phyloP scores from a whole-genome alignment of 768 basidiomycete species.

The Daedaleopsis nitida region DNA sequence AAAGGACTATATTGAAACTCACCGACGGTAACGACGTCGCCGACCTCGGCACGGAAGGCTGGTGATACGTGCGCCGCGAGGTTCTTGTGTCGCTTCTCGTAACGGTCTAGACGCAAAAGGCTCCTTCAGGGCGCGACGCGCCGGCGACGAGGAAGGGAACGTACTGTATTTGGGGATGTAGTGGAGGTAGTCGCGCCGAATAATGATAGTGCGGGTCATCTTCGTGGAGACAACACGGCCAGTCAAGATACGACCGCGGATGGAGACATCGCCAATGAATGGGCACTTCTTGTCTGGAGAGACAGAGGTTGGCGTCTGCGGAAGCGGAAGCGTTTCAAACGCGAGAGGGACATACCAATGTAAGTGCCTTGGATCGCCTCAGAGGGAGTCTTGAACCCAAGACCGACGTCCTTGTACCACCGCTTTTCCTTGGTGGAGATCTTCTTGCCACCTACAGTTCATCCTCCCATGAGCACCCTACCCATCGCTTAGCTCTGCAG shows the following conservation, averaged over 20 bases:
- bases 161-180: conserved; percentile 98
- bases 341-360: conserved; percentile 78
- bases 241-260: conserved; percentile 97
- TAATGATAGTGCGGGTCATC: conserved; percentile 98
- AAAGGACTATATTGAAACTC: conserved; percentile 35
- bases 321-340: neutral
- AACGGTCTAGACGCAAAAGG: conserved; percentile 69
- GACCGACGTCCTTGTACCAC: conserved; percentile 99
- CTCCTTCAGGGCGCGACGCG: neutral
- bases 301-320: conserved; percentile 7
- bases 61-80: conserved; percentile 96
- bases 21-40: conserved; percentile 96
- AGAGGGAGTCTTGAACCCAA: conserved; percentile 94
- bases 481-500: neutral
- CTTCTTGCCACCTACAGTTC: conserved; percentile 76
- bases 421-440: conserved; percentile 92
- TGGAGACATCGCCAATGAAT: conserved; percentile 95
- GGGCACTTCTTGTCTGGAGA: conserved; percentile 97
- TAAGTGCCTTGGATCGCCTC: conserved; percentile 97
- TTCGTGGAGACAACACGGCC: conserved; percentile 98
- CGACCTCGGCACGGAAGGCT: conserved; percentile 96
- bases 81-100: conserved; percentile 99
- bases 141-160: conserved; percentile 33
- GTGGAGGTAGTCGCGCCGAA: conserved; percentile 93
- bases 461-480: conserved; percentile 13